Base-by-base conservation (phyloP, 805 yeast genomes). In the Yamadazyma akitaensis region DNA sequence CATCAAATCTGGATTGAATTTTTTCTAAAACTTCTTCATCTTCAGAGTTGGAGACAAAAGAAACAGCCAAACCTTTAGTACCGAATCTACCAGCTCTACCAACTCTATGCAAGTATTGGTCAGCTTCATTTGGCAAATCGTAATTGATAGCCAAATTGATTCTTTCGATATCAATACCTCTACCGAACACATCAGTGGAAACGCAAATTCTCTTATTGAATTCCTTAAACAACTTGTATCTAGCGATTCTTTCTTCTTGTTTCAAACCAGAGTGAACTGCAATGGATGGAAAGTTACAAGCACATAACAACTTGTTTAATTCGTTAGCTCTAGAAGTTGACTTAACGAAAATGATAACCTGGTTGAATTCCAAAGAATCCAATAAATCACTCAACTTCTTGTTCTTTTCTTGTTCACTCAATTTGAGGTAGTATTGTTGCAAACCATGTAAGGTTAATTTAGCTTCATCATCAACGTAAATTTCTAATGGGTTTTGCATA, bases 71-170 rank as follows among this genome's bases (percentile, higher is more conserved):
- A 76, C 99, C 99, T 77, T 92, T 92, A 66, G 99, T 92, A 77
- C 99, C 99, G 62, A 92, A 92, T 81, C 99, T 91, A 75, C 99
- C 99, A 58, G 99, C 99, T 82, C 99, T 90, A 65, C 99, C 99
- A 53, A 92, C 99, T 77, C 99, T 89, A 78, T 92, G 99, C 67
- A 92, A 81, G 73, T 94, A 92, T 73, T 94, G 97, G 72, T 92
- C 98, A 54, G 98, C 96, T 75, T 91, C 97, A 55, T 72, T 77
- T 59, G 99, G 97, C 77, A 92, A 76, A 73, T 92, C 99, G 72
- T 92, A 92, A 79, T 92, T 94, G 77, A 92, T 90, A 52, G 99
- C 99, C 68, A 92, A 75, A 75, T 92, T 92, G 73, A 92, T 92
- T 76, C 99, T 89, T 80, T 92, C 99, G 58, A 92, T 92, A 81